Evolutionary conservation across 2,329 filamentous ascomycete genomes (phyloP).

Genomic region (Penicillium sp.): DNA sequence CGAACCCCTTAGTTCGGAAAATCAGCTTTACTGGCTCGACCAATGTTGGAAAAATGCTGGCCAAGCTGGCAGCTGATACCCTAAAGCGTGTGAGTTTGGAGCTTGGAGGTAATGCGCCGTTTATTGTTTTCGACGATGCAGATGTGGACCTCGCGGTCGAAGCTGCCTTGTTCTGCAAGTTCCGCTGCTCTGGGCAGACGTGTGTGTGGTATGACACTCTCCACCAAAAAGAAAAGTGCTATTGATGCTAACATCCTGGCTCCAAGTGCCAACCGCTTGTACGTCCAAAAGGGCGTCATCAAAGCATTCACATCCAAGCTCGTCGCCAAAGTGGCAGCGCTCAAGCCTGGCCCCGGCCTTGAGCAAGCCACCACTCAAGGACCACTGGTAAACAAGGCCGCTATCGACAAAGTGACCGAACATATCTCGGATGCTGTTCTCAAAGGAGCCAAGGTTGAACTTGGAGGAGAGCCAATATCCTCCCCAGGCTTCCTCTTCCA

Average conservation of each 20-base stretch:
- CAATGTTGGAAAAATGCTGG: constrained; percentile 14
- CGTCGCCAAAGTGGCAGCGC: background rate
- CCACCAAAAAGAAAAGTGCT: too few species aligned
- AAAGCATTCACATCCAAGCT: background rate
- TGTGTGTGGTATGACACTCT: constrained; percentile 4
- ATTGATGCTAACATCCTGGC: background rate
- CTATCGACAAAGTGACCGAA: background rate
- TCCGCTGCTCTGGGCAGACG: constrained; percentile 6
- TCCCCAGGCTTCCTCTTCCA: constrained; percentile 2
- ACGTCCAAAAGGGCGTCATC: background rate
- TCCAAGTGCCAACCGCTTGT: background rate
- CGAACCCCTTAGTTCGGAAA: constrained; percentile 13
- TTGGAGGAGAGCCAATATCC: background rate
- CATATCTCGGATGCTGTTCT: constrained; percentile 3
- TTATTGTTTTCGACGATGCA: constrained; percentile 8
- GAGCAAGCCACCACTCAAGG: constrained; percentile 1
- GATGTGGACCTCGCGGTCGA: constrained; percentile 1
- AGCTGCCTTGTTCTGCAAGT: constrained; percentile 2
- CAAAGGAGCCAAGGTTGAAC: background rate
- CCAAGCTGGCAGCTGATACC: constrained; percentile 23
- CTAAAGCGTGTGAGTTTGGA: constrained; percentile 46
- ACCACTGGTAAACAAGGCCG: constrained; percentile 4
- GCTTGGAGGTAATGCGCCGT: constrained; percentile 40
- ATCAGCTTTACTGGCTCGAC: constrained; percentile 18
- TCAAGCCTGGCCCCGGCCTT: constrained; percentile 1